Evolutionary conservation across 768 basidiomycete species (phyloP), one percentile per base, ranked within the genome.

Genomic region (Agrocybe praecox): DNA sequence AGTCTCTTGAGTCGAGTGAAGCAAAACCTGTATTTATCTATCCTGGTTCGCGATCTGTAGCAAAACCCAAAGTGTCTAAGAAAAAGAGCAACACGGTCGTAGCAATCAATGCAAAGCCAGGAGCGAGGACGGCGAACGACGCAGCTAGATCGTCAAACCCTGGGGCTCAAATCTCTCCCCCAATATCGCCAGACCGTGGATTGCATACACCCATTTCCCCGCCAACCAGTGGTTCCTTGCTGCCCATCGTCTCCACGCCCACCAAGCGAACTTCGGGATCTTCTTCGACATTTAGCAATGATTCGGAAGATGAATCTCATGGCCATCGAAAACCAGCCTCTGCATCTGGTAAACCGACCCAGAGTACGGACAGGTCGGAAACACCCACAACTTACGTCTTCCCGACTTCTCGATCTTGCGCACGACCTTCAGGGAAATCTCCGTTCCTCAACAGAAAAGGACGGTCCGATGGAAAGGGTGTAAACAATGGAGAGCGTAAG

Each of bases 21-120:
- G 44, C 60, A 29, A 15, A 65, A 11, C 46, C 57, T 14, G 59
- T 40, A 17, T 72, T 69, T 47, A 53, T 72, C 17, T 68, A 65
- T 45, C 71, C 71, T 12, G 68, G 69, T 17, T 64, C 65, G 4
- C 60, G 69, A 12, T 68, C 71, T 10, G 56, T 56, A 21, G 69
- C 60, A 1, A 61, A 63, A 47, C 69, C 70, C 3, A 72, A 69
- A 36, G 53, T 62, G 1, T 56, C 66, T 14, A 46, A 56, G 36
- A 67, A 67, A 52, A 59, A 56, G 17, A 55, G 43, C 15, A 59
- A 36, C n/a, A 49, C 59, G 9, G 54, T 32, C 52, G 48, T 61
- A 29, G 62, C 64, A 26, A 23, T 59, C 18, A 55, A 33, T 22
- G 36, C 43, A 21, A 58, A 55, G 17, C 23, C 56, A 33, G 54